phyloP scores from a whole-genome alignment of 1,284 basidiomycete species.

The Papiliotrema flavescens region DNA sequence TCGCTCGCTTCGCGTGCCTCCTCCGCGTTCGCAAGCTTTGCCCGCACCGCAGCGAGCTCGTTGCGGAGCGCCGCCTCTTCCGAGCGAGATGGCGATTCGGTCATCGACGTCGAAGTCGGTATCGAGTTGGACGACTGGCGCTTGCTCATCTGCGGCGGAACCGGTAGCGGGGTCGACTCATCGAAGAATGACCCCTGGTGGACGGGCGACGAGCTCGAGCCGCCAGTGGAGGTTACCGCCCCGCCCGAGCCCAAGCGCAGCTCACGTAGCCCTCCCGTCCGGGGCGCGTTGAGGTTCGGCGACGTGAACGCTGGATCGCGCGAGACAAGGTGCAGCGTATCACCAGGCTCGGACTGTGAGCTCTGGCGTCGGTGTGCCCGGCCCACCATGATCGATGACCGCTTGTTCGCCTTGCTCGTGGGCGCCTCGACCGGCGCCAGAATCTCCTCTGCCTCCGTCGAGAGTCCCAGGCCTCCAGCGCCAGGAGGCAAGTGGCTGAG shows the following conservation, averaged over 20 bases:
- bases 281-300: conserved; percentile 5
- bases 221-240: neutral
- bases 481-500: conserved; percentile 41
- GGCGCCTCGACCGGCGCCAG: neutral
- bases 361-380: conserved; percentile 6
- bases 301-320: neutral
- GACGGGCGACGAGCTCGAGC: neutral
- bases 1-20: conserved; percentile 86
- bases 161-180: neutral
- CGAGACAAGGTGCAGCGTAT: neutral
- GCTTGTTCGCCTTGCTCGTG: conserved; percentile 8
- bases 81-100: conserved; percentile 1
- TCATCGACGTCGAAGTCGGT: neutral
- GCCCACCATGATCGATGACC: conserved; percentile 9
- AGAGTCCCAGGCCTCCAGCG: conserved; percentile 7
- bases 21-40: conserved; percentile 66
- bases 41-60: conserved; percentile 59
- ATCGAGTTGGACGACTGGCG: neutral
- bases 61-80: conserved; percentile 61
- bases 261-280: conserved; percentile 34
- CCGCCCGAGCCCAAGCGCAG: conserved; percentile 28
- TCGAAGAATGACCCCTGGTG: conserved; percentile 7
- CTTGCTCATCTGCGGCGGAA: neutral
- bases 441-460: neutral
- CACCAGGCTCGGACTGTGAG: conserved; percentile 9